Evolutionary conservation across 2,329 filamentous ascomycete species (phyloP).

Genomic region (Akanthomyces lecanii): DNA sequence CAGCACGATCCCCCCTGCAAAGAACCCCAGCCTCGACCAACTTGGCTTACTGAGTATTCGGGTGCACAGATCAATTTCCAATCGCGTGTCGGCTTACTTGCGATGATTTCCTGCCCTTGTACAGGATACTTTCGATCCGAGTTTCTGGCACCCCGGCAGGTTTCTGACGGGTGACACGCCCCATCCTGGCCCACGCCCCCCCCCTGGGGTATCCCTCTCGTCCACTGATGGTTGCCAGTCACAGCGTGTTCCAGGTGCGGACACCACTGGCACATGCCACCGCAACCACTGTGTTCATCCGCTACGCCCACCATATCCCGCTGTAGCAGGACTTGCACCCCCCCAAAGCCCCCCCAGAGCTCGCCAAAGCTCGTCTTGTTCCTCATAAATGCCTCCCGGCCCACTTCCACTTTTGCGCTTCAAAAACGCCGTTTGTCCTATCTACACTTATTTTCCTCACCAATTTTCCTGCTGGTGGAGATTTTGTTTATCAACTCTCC

Average conservation of each 20-base stretch:
- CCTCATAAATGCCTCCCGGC: slow-evolving; percentile 16
- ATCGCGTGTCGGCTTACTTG: not conserved
- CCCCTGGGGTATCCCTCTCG: not conserved
- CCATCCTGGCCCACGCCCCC: not conserved
- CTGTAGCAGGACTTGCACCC: not conserved
- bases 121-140: slow-evolving; percentile 5
- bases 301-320: not conserved
- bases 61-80: slow-evolving; percentile 2
- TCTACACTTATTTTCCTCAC: not conserved
- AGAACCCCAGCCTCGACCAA: not conserved
- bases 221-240: not conserved
- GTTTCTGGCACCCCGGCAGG: not conserved
- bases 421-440: slow-evolving; percentile 12
- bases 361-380: not conserved
- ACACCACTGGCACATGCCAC: not conserved
- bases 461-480: slow-evolving; percentile 11
- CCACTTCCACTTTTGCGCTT: slow-evolving; percentile 16
- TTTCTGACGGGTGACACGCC: not conserved
- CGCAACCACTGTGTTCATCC: not conserved
- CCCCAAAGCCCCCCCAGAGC: not conserved
- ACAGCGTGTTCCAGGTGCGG: not conserved
- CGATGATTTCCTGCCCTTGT: not conserved
- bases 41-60: not conserved
- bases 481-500: slow-evolving; percentile 12
- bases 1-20: too few relatives aligned